Conservation (phyloP, 169 alveolate genomes). For the Gregarina niphandrodes region DNA sequence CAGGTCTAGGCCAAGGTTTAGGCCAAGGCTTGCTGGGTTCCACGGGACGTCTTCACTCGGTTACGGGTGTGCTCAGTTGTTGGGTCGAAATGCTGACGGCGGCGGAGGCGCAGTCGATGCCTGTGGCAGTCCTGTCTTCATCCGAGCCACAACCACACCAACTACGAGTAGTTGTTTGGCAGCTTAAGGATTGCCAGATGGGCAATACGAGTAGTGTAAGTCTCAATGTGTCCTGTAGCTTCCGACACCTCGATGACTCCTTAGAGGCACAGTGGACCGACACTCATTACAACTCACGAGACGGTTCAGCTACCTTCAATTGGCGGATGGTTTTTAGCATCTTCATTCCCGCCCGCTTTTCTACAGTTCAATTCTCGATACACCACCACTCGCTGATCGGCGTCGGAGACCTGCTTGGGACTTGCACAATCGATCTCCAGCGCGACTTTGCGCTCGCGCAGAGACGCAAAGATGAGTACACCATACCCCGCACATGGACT, state of each 20-base stretch:
- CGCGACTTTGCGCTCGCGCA: neutral
- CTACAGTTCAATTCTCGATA: conserved; percentile 50
- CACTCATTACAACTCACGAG: conserved; percentile 57
- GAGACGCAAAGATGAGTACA: neutral
- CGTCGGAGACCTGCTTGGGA: neutral
- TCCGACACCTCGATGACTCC: neutral
- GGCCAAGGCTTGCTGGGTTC: too few relatives aligned
- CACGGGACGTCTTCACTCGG: neutral
- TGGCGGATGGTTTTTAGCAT: conserved; percentile 58
- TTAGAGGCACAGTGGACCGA: conserved; percentile 35
- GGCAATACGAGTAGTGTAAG: conserved; percentile 49
- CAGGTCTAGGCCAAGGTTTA: too few relatives aligned
- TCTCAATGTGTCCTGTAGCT: conserved; percentile 8
- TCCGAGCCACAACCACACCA: conserved; percentile 55
- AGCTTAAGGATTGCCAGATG: conserved; percentile 43
- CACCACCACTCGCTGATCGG: neutral
- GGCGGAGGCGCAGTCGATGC: neutral
- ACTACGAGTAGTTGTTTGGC: conserved; percentile 59
- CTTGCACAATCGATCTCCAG: neutral
- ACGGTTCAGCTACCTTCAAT: conserved; percentile 54
- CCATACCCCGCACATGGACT: neutral
- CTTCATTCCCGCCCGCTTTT: conserved; percentile 49
- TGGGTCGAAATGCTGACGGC: neutral
- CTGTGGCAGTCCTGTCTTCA: conserved; percentile 33
- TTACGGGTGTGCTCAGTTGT: neutral